These are phyloP conservation scores for Lactarius hengduanensis DNA, from an alignment of 768 basidiomycete genomes.

Conservation along the genomic window DNA sequence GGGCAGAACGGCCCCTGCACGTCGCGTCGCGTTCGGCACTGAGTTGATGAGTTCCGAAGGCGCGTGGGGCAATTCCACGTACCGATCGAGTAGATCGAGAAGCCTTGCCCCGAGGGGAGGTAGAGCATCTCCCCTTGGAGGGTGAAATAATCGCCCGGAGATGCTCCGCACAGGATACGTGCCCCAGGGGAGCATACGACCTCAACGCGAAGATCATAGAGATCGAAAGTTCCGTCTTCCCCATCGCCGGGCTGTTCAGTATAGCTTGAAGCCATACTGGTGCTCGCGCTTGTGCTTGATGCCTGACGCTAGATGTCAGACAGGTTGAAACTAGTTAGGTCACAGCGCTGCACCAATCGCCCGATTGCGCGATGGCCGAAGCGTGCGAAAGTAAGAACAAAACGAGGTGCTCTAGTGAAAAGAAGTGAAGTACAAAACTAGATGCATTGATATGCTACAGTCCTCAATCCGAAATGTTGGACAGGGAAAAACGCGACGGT, in stretches of 20 bases:
- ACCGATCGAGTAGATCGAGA: slow-evolving; percentile 70
- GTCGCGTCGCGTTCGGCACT: neutral
- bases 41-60: neutral
- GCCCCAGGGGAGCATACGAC: slow-evolving; percentile 56
- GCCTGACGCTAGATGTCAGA: too few species aligned
- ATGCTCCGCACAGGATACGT: slow-evolving; percentile 63
- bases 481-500: slow-evolving; percentile 4
- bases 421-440: slow-evolving; percentile 11
- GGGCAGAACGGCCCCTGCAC: slow-evolving; percentile 56
- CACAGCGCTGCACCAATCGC: too few species aligned
- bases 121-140: slow-evolving; percentile 63
- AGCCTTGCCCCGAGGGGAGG: slow-evolving; percentile 60
- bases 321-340: too few species aligned
- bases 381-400: neutral
- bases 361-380: neutral
- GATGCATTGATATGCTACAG: slow-evolving; percentile 27
- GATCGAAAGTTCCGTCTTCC: slow-evolving; percentile 47
- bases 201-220: slow-evolving; percentile 66
- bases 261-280: neutral
- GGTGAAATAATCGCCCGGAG: slow-evolving; percentile 59
- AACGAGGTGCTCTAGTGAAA: neutral
- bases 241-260: neutral
- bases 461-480: slow-evolving; percentile 17
- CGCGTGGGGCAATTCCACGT: slow-evolving; percentile 15
- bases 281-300: neutral